Percentiles rank a stretch among this genome's conserved stretches.
Evolutionary conservation across 2,329 filamentous ascomycete genomes (phyloP).

Genomic region (Aspergillus sp.): DNA sequence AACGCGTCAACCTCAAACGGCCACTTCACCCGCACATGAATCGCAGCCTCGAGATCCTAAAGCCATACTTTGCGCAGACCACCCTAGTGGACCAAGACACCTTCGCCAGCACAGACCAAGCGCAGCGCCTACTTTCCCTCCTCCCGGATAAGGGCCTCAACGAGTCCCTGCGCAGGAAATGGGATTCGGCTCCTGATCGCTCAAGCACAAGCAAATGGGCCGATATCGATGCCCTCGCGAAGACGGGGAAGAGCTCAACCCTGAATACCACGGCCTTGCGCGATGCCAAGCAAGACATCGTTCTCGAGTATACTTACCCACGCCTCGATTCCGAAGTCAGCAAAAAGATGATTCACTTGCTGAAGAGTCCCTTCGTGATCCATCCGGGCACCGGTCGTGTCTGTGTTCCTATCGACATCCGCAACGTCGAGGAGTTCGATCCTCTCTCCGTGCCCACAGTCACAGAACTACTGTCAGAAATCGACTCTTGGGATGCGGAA

Average conservation of each 20-base stretch:
- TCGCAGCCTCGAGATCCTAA: slow-evolving; percentile 82
- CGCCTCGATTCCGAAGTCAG: slow-evolving; percentile 95
- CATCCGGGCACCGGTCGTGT: slow-evolving; percentile 92
- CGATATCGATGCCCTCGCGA: slow-evolving; percentile 85
- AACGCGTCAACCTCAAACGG: slow-evolving; percentile 79
- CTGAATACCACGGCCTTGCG: slow-evolving; percentile 73
- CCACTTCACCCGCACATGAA: slow-evolving; percentile 87
- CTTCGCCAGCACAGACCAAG: slow-evolving; percentile 69
- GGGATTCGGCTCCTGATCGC: slow-evolving; percentile 79
- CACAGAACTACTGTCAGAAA: slow-evolving; percentile 75
- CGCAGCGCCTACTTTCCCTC: slow-evolving; percentile 76
- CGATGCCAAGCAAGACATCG: slow-evolving; percentile 92
- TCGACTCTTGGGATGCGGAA: slow-evolving; percentile 71
- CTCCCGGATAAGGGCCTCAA: slow-evolving; percentile 78
- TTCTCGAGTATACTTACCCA: slow-evolving; percentile 97
- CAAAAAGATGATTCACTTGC: slow-evolving; percentile 96
- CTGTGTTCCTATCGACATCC: slow-evolving; percentile 88
- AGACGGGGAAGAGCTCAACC: slow-evolving; percentile 68
- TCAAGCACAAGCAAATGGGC: slow-evolving; percentile 83
- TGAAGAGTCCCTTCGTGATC: slow-evolving; percentile 95
- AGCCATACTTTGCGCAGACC: slow-evolving; percentile 77
- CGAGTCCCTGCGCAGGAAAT: slow-evolving; percentile 81
- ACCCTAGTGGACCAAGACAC: slow-evolving; percentile 85
- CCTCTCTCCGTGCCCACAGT: slow-evolving; percentile 88
- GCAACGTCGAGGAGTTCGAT: slow-evolving; percentile 75